A percentile compares a stretch with the other conserved stretches of the same genome.
Evolutionary conservation across 352 stramenopile genomes (phyloP).

Genomic region (Hyphochytrium catenoides): DNA sequence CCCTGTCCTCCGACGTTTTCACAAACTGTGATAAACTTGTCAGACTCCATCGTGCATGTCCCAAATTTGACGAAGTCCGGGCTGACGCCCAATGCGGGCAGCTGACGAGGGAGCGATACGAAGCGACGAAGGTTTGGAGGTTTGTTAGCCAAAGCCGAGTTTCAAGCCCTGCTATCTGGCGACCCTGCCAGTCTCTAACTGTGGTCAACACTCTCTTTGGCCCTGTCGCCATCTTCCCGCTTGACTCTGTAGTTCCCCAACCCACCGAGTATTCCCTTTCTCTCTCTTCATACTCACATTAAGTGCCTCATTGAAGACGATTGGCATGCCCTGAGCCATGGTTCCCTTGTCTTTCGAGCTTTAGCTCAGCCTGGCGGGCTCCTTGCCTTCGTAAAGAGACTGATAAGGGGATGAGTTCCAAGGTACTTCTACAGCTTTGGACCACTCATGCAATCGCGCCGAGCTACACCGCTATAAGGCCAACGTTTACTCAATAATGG

Average conservation of each 20-base stretch:
- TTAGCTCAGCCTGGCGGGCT: too few species aligned
- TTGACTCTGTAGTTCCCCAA: background rate
- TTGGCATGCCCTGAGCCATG: too few species aligned
- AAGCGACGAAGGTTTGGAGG: background rate
- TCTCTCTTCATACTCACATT: conserved; percentile 33
- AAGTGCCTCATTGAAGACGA: conserved; percentile 64
- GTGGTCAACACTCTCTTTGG: background rate
- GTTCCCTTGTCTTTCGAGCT: too few species aligned
- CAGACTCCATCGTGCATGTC: conserved; percentile 87
- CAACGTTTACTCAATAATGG: too few species aligned
- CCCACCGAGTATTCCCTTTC: background rate
- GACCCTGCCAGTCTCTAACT: background rate
- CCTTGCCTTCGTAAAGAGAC: too few species aligned
- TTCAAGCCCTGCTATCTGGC: too few species aligned
- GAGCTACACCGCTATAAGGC: too few species aligned
- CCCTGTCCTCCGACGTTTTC: conserved; percentile 61
- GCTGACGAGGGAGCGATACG: conserved; percentile 13
- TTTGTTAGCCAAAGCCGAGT: too few species aligned
- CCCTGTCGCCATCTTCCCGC: background rate
- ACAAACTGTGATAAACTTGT: conserved; percentile 86
- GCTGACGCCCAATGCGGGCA: conserved; percentile 61
- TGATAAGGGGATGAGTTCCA: too few species aligned
- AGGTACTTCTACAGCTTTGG: too few species aligned
- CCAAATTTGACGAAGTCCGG: conserved; percentile 75
- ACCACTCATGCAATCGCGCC: too few species aligned